A percentile compares a stretch with the other conserved stretches of the same genome.
Evolutionary conservation across 2,329 filamentous ascomycete species (phyloP).

Genomic region (Pseudophaeomoniella oleicola): DNA sequence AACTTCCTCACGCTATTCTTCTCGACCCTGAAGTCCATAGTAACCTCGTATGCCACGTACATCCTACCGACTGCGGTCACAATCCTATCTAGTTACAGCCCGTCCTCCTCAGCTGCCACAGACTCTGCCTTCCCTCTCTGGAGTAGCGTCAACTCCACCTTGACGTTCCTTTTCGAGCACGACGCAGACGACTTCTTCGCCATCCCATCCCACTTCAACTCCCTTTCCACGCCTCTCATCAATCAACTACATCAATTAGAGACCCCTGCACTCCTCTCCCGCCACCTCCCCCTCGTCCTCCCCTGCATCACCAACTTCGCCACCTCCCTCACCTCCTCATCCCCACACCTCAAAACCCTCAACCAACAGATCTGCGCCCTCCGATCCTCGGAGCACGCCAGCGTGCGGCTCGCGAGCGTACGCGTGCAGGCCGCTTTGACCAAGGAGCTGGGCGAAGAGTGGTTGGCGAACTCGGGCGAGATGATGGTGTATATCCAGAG

Average conservation of each 20-base stretch:
- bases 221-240: constrained; percentile 55
- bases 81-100: constrained; percentile 32
- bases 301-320: constrained; percentile 25
- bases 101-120: constrained; percentile 8
- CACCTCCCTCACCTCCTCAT: constrained; percentile 50
- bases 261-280: constrained; percentile 20
- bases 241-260: constrained; percentile 44
- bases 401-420: constrained; percentile 67
- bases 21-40: constrained; percentile 48
- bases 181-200: constrained; percentile 15
- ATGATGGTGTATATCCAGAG: constrained; percentile 96
- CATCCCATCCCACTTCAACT: constrained; percentile 65
- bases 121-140: constrained; percentile 5
- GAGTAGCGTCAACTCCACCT: constrained; percentile 7
- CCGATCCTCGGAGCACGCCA: constrained; percentile 50
- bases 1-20: constrained; percentile 8
- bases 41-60: constrained; percentile 82
- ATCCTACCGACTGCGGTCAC: constrained; percentile 60
- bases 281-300: constrained; percentile 42
- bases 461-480: constrained; percentile 55
- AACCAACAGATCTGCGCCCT: constrained; percentile 69
- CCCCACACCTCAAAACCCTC: constrained; percentile 78
- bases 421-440: constrained; percentile 70
- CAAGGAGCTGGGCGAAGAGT: constrained; percentile 68
- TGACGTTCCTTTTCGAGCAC: constrained; percentile 6